phyloP scores from a whole-genome alignment of 176 grass and related monocot species.

The Paspalum vaginatum region DNA sequence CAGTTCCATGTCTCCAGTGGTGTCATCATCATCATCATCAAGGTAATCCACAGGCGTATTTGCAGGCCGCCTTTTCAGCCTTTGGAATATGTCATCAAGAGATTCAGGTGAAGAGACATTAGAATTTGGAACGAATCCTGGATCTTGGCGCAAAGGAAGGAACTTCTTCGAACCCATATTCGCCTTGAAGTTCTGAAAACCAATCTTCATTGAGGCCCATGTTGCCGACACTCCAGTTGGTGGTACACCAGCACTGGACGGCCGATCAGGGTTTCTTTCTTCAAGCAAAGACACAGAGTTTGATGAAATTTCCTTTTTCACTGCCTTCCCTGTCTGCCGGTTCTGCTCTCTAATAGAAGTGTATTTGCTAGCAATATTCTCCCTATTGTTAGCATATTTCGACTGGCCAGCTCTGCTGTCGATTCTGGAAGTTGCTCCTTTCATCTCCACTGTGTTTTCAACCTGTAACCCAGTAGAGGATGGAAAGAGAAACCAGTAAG shows the following conservation, averaged over 20 bases:
- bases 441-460: conserved; percentile 66
- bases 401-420: conserved; percentile 48
- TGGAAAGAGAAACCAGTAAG: conserved; percentile 14
- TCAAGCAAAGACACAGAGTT: conserved; percentile 79
- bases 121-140: conserved; percentile 47
- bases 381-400: conserved; percentile 68
- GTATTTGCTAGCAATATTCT: conserved; percentile 78
- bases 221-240: conserved; percentile 68
- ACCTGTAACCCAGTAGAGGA: conserved; percentile 45
- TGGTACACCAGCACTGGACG: conserved; percentile 29
- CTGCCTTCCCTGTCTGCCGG: conserved; percentile 46
- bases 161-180: conserved; percentile 86
- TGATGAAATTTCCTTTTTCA: conserved; percentile 60
- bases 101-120: conserved; percentile 58
- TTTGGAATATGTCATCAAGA: conserved; percentile 98
- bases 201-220: conserved; percentile 87
- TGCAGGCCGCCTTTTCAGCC: conserved; percentile 68
- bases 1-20: conserved; percentile 49
- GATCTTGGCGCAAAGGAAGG: conserved; percentile 73
- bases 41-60: conserved; percentile 61
- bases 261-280: conserved; percentile 52
- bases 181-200: conserved; percentile 91
- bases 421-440: conserved; percentile 49
- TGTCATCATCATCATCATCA: conserved; percentile 49
- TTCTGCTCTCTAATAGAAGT: conserved; percentile 74